Percentiles rank a stretch among this genome's conserved stretches.
phyloP scores from a whole-genome alignment of 441 rosid species.

The Gossypium aridum region DNA sequence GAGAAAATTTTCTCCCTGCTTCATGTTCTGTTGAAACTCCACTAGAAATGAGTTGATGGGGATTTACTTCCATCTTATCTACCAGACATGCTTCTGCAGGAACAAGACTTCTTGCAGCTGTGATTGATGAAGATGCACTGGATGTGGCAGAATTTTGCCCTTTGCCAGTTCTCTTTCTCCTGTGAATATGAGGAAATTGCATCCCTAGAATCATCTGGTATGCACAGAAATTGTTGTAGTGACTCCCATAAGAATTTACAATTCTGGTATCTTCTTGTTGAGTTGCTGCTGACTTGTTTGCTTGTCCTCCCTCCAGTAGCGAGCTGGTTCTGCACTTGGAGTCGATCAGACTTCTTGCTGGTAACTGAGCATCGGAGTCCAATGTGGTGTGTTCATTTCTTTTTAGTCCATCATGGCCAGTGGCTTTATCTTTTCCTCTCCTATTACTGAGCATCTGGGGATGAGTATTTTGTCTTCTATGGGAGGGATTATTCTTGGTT shows the following conservation, averaged over 20 bases:
- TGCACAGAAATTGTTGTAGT: slow-evolving; percentile 29
- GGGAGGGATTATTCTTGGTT: slow-evolving; percentile 18
- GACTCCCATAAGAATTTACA: slow-evolving; percentile 29
- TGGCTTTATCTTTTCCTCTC: slow-evolving; percentile 17
- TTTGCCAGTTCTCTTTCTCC: slow-evolving; percentile 45
- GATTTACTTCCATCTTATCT: slow-evolving; percentile 6
- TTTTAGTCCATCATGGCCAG: slow-evolving; percentile 10
- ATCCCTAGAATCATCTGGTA: slow-evolving; percentile 29
- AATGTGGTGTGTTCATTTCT: slow-evolving; percentile 8
- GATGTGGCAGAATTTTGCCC: slow-evolving; percentile 29
- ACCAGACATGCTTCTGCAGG: slow-evolving; percentile 18
- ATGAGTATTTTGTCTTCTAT: slow-evolving; percentile 17
- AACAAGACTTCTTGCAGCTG: slow-evolving; percentile 18
- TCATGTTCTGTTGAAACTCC: slow-evolving; percentile 16
- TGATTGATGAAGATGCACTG: slow-evolving; percentile 26
- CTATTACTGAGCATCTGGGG: slow-evolving; percentile 8
- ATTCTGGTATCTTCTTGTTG: slow-evolving; percentile 24
- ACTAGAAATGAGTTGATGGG: slow-evolving; percentile 10
- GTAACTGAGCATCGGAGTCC: slow-evolving; percentile 18
- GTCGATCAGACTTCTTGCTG: slow-evolving; percentile 18
- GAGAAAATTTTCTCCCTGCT: slow-evolving; percentile 18
- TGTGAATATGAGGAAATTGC: slow-evolving; percentile 26
- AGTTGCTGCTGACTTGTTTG: slow-evolving; percentile 12
- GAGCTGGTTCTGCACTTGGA: slow-evolving; percentile 20
- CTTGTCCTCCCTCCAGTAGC: slow-evolving; percentile 19